Conservation (phyloP, 2,329 filamentous ascomycete genomes). For the Diaporthe vaccinii region DNA sequence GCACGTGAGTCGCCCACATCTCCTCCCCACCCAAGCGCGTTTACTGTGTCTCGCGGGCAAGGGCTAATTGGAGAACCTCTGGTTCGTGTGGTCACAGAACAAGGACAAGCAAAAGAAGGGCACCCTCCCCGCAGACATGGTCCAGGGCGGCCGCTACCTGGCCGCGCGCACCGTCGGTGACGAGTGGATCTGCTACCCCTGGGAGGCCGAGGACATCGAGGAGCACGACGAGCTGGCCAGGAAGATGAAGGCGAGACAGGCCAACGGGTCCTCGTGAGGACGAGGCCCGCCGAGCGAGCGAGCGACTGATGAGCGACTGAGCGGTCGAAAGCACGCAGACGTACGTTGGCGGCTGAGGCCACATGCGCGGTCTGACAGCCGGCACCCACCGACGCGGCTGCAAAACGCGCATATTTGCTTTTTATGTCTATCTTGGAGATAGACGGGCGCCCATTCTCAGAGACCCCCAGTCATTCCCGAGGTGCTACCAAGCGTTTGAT, state of each 20-base stretch:
- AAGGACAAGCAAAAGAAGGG: conserved; percentile 99
- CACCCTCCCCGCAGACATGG: conserved; percentile 81
- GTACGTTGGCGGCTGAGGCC: neutral
- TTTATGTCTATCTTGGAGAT: neutral
- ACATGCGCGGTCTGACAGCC: neutral
- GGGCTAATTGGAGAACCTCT: neutral
- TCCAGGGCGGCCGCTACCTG: conserved; percentile 79
- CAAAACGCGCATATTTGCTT: neutral
- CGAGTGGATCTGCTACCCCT: conserved; percentile 99
- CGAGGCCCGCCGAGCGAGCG: neutral
- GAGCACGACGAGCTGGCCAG: conserved; percentile 84
- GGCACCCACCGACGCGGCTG: neutral
- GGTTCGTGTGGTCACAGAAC: conserved; percentile 69
- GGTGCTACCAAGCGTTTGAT: too few species aligned
- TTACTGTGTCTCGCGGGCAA: neutral
- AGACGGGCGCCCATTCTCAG: neutral
- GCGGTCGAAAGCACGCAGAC: neutral
- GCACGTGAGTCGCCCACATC: conserved; percentile 72
- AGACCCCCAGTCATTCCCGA: neutral
- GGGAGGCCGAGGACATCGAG: conserved; percentile 95
- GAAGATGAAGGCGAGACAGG: conserved; percentile 52
- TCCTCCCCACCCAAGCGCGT: too few species aligned
- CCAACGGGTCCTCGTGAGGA: conserved; percentile 34
- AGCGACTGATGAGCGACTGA: neutral
- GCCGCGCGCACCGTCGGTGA: conserved; percentile 92